A percentile compares a stretch with the other conserved stretches of the same genome.
These are phyloP conservation scores for Dillenia suffruticosa DNA, from an alignment of 164 flowering plant genomes.

Conservation along the genomic window DNA sequence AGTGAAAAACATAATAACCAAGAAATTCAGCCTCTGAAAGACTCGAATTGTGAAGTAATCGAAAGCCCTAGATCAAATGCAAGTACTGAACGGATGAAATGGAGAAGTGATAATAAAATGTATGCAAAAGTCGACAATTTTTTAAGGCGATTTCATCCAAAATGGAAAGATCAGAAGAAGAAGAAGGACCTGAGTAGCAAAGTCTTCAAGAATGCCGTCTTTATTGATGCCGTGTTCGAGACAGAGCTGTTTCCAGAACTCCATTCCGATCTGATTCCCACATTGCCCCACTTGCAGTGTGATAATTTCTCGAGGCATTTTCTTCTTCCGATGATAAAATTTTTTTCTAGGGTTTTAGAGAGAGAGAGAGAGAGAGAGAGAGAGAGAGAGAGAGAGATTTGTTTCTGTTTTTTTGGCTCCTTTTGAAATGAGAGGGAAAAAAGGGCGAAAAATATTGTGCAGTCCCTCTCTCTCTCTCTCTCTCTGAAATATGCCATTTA, in stretches of 20 bases:
- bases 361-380: neutral
- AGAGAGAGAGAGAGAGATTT: neutral
- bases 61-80: too few relatives aligned
- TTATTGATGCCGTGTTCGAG: conserved; percentile 98
- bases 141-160: too few relatives aligned
- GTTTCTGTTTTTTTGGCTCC: neutral
- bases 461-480: too few relatives aligned
- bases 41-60: too few relatives aligned
- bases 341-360: conserved; percentile 11
- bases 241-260: conserved; percentile 99
- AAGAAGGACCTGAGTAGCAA: conserved; percentile 81
- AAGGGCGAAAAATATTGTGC: too few relatives aligned
- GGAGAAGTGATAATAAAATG: too few relatives aligned
- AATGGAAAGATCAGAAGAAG: neutral
- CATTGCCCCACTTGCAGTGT: conserved; percentile 99
- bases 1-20: too few relatives aligned
- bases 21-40: too few relatives aligned
- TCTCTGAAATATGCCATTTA: too few relatives aligned
- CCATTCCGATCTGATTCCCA: conserved; percentile 99
- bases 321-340: conserved; percentile 2
- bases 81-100: too few relatives aligned
- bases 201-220: conserved; percentile 97
- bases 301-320: conserved; percentile 96
- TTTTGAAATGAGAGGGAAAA: conserved; percentile 26
- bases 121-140: too few relatives aligned